A percentile compares a stretch with the other conserved stretches of the same genome.
phyloP scores from a whole-genome alignment of 1,284 basidiomycete genomes.

The Trichosporon sp. region DNA sequence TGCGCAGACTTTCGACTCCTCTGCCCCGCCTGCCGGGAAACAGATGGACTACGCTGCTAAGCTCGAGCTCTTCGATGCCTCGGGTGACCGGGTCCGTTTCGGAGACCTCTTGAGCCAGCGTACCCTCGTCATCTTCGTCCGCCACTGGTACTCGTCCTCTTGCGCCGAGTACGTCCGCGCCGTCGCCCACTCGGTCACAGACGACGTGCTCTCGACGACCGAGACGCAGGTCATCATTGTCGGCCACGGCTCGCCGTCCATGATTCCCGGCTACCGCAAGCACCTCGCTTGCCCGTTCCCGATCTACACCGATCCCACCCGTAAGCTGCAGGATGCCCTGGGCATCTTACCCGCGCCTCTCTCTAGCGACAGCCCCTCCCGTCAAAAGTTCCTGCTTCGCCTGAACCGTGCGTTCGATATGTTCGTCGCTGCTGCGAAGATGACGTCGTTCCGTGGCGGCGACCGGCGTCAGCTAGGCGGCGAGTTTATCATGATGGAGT shows the following conservation, averaged over 20 bases:
- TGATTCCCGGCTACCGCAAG: slow-evolving; percentile 46
- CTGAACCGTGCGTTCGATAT: slow-evolving; percentile 22
- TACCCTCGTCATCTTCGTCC: slow-evolving; percentile 66
- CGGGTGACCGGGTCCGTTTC: slow-evolving; percentile 14
- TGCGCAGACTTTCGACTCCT: slow-evolving; percentile 39
- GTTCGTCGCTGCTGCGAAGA: slow-evolving; percentile 26
- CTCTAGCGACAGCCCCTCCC: slow-evolving; percentile 60
- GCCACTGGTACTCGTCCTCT: slow-evolving; percentile 65
- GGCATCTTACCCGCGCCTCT: slow-evolving; percentile 65
- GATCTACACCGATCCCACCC: slow-evolving; percentile 76
- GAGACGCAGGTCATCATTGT: slow-evolving; percentile 64
- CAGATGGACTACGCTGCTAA: slow-evolving; percentile 65
- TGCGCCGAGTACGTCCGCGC: slow-evolving; percentile 83
- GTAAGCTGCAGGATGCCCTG: slow-evolving; percentile 69
- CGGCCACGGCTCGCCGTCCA: slow-evolving; percentile 63
- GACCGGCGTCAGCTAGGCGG: slow-evolving; percentile 69
- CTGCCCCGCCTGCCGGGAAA: slow-evolving; percentile 38
- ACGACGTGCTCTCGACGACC: slow-evolving; percentile 63
- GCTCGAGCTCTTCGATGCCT: slow-evolving; percentile 66
- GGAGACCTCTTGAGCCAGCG: slow-evolving; percentile 27
- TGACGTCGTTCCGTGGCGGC: slow-evolving; percentile 26
- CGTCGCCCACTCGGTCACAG: slow-evolving; percentile 62
- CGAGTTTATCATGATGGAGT: slow-evolving; percentile 82
- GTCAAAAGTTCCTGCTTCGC: slow-evolving; percentile 42
- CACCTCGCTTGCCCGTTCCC: slow-evolving; percentile 62